Conservation (phyloP, 2,329 filamentous ascomycete species). For the Dendryphion nanum region DNA sequence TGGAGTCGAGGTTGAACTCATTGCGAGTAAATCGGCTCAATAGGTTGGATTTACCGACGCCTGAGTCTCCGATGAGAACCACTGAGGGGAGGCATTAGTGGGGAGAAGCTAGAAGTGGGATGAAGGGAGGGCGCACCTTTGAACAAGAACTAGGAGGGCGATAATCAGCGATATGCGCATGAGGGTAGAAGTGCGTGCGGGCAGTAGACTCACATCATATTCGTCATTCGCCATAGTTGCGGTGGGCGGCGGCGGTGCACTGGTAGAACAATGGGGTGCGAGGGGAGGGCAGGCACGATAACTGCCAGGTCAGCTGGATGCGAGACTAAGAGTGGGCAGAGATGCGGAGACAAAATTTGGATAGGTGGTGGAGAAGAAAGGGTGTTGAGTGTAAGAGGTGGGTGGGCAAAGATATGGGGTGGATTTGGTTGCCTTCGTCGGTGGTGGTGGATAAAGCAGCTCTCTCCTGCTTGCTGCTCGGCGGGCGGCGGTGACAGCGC, state of each 20-base stretch:
- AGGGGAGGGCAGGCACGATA: slow-evolving; percentile 5
- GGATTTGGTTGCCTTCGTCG: slow-evolving; percentile 24
- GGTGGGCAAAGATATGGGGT: slow-evolving; percentile 5
- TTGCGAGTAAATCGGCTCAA: slow-evolving; percentile 99
- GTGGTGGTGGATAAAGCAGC: slow-evolving; percentile 18
- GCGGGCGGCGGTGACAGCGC: slow-evolving; percentile 8
- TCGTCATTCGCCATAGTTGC: slow-evolving; percentile 94
- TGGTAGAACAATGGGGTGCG: slow-evolving; percentile 11
- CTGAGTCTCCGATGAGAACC: slow-evolving; percentile 98
- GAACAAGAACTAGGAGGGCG: slow-evolving; percentile 78
- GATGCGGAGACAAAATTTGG: not conserved
- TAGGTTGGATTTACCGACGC: slow-evolving; percentile 99
- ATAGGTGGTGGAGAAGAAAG: not conserved
- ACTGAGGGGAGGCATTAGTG: slow-evolving; percentile 56
- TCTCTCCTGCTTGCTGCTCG: slow-evolving; percentile 10
- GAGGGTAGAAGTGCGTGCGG: slow-evolving; percentile 9
- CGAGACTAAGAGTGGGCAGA: slow-evolving; percentile 2
- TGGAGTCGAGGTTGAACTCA: slow-evolving; percentile 99
- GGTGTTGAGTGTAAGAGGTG: not conserved
- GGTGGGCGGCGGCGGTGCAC: slow-evolving; percentile 25
- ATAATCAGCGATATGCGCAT: slow-evolving; percentile 17
- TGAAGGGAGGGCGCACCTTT: slow-evolving; percentile 65
- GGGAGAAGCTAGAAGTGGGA: slow-evolving; percentile 19
- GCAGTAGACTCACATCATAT: slow-evolving; percentile 79
- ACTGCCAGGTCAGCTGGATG: slow-evolving; percentile 7